Conservation (phyloP, 495 filamentous ascomycete species). For the Penicillium pulvis region DNA sequence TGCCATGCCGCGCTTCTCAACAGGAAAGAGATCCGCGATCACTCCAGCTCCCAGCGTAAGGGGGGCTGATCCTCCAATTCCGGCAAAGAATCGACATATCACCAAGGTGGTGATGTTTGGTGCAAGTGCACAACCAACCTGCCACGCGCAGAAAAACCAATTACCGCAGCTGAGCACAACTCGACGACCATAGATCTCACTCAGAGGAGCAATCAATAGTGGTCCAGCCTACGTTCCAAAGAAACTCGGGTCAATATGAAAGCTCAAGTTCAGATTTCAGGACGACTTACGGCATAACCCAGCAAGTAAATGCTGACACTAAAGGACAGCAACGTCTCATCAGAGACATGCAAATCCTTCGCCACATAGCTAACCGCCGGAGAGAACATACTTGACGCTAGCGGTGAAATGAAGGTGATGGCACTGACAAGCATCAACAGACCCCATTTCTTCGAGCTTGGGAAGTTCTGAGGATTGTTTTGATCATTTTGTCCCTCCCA, state of each 20-base stretch:
- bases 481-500: conserved; percentile 55
- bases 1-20: conserved; percentile 59
- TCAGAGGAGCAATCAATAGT: conserved; percentile 45
- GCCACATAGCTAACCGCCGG: conserved; percentile 59
- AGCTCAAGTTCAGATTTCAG: neutral
- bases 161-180: conserved; percentile 52
- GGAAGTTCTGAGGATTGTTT: conserved; percentile 69
- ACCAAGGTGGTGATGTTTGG: conserved; percentile 60
- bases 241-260: neutral
- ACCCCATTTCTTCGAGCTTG: conserved; percentile 41
- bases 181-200: conserved; percentile 61
- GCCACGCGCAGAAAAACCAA: conserved; percentile 56
- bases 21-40: conserved; percentile 60
- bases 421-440: conserved; percentile 36
- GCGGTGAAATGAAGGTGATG: conserved; percentile 51
- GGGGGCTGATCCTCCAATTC: conserved; percentile 57
- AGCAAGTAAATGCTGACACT: conserved; percentile 59
- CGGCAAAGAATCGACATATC: conserved; percentile 66
- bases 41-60: conserved; percentile 51
- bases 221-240: conserved; percentile 35
- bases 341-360: conserved; percentile 61
- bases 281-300: conserved; percentile 54
- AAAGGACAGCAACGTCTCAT: conserved; percentile 50
- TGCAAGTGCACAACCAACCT: conserved; percentile 69
- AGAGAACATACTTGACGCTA: conserved; percentile 72